Evolutionary conservation across 1,284 basidiomycete genomes (phyloP).

Genomic region (Fomitopsis pinicola): DNA sequence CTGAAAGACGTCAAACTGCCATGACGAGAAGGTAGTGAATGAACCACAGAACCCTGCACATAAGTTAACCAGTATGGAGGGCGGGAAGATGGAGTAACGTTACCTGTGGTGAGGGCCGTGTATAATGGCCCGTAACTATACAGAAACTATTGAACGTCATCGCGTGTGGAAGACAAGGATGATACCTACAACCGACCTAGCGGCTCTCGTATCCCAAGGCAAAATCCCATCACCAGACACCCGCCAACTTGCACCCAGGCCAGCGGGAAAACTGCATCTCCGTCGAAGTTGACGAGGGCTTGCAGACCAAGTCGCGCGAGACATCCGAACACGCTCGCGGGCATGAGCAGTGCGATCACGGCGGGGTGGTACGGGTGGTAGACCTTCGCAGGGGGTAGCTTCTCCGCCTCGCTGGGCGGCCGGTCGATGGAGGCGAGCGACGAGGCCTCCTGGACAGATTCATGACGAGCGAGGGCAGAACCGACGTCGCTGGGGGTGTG

Average conservation of each 20-base stretch:
- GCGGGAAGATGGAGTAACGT: conserved; percentile 5
- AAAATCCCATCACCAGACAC: conserved; percentile 89
- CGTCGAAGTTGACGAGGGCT: conserved; percentile 70
- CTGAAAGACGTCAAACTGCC: conserved; percentile 87
- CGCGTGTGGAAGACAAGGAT: neutral
- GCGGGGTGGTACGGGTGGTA: conserved; percentile 59
- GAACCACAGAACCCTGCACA: conserved; percentile 87
- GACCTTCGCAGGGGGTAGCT: conserved; percentile 38
- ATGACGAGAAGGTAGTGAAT: conserved; percentile 93
- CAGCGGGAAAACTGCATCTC: conserved; percentile 76
- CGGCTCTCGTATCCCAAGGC: conserved; percentile 63
- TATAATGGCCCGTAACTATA: conserved; percentile 83
- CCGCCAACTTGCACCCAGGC: conserved; percentile 88
- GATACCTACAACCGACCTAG: conserved; percentile 68
- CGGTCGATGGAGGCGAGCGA: conserved; percentile 48
- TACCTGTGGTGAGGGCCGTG: conserved; percentile 85
- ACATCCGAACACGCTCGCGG: conserved; percentile 75
- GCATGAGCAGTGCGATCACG: conserved; percentile 69
- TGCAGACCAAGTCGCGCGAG: conserved; percentile 74
- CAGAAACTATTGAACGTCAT: conserved; percentile 8
- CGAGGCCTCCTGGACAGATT: conserved; percentile 30
- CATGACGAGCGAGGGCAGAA: conserved; percentile 31
- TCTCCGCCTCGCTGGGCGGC: conserved; percentile 43
- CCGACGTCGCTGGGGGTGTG: conserved; percentile 25
- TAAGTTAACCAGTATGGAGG: neutral